A percentile compares a stretch with the other conserved stretches of the same genome.
phyloP scores from a whole-genome alignment of 2,329 filamentous ascomycete genomes.

The Trichoderma lentiforme region DNA sequence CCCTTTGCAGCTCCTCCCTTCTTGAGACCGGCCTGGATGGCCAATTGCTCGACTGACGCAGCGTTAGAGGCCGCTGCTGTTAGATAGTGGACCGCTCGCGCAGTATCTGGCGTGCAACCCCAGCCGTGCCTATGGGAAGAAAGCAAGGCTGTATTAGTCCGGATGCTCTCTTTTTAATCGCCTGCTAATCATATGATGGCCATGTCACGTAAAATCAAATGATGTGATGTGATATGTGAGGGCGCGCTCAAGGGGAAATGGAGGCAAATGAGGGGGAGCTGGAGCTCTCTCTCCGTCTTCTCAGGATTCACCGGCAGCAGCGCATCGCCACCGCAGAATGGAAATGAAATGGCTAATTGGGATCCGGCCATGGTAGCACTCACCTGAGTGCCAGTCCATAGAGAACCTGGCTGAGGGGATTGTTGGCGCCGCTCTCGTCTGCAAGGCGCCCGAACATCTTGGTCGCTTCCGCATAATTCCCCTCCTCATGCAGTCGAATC shows the following conservation, averaged over 20 bases:
- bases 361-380: slow-evolving; percentile 31
- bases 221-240: slow-evolving; percentile 11
- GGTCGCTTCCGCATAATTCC: slow-evolving; percentile 77
- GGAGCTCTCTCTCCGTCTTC: not conserved
- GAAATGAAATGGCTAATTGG: not conserved
- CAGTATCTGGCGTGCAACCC: slow-evolving; percentile 74
- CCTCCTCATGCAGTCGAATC: slow-evolving; percentile 87
- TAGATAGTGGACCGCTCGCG: slow-evolving; percentile 76
- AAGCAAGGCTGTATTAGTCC: slow-evolving; percentile 9
- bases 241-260: not conserved
- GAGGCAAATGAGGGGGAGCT: not conserved
- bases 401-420: slow-evolving; percentile 90
- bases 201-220: slow-evolving; percentile 15
- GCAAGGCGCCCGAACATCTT: slow-evolving; percentile 79
- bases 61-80: slow-evolving; percentile 87
- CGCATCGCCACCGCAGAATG: not conserved
- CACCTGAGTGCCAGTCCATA: slow-evolving; percentile 88
- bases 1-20: slow-evolving; percentile 94
- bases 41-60: slow-evolving; percentile 79
- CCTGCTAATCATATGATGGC: slow-evolving; percentile 12
- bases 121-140: slow-evolving; percentile 71
- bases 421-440: slow-evolving; percentile 79
- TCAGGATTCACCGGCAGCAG: slow-evolving; percentile 1
- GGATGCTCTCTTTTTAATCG: not conserved
- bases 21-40: slow-evolving; percentile 81